Evolutionary conservation across 148 eudicot genomes (phyloP).

Genomic region (Vaccinium macrocarpon): DNA sequence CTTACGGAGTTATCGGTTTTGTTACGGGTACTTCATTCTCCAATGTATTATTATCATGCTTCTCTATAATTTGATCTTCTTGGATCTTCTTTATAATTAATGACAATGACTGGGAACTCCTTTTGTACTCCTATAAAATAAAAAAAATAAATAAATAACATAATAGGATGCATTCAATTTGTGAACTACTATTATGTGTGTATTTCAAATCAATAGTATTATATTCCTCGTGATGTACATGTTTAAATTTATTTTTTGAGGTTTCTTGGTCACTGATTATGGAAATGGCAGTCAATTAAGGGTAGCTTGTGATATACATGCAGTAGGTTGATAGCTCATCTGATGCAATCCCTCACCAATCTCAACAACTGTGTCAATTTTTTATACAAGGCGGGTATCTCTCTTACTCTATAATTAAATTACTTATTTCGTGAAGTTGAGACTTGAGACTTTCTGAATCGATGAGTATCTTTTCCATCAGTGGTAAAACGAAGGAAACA

Average conservation of each 20-base stretch:
- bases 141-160: too few species aligned
- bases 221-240: not conserved
- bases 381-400: not conserved
- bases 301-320: not conserved
- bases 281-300: not conserved
- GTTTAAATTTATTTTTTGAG: not conserved
- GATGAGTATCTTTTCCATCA: not conserved
- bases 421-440: not conserved
- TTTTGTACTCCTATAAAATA: too few species aligned
- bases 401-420: not conserved
- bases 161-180: not conserved
- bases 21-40: too few species aligned
- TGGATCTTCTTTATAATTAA: too few species aligned
- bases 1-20: too few species aligned
- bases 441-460: not conserved
- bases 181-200: not conserved
- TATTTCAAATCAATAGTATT: not conserved
- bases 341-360: conserved; percentile 6
- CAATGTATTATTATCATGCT: too few species aligned
- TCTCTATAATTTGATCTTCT: too few species aligned
- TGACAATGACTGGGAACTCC: too few species aligned
- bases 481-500: too few species aligned
- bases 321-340: not conserved
- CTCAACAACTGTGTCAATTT: not conserved
- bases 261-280: not conserved